phyloP scores from a whole-genome alignment of 495 filamentous ascomycete genomes.

The Daldinia loculata region DNA sequence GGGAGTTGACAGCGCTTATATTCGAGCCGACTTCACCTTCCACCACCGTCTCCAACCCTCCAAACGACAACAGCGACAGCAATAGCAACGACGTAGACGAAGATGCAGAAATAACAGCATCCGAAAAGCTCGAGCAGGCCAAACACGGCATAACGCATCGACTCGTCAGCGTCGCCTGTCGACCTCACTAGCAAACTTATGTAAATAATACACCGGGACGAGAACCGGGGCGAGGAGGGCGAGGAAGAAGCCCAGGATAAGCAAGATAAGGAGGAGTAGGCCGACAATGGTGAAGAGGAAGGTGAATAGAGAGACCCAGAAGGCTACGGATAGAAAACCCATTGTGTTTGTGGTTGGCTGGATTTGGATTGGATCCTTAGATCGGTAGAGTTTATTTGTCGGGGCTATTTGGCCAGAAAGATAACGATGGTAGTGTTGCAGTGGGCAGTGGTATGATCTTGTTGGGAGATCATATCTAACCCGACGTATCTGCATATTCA shows the following conservation, averaged over 20 bases:
- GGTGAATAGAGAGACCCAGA: not conserved
- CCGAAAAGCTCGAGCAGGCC: conserved; percentile 9
- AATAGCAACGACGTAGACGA: not conserved
- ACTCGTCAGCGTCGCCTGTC: conserved; percentile 42
- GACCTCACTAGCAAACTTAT: not conserved
- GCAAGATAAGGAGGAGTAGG: conserved; percentile 15
- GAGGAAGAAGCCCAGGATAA: conserved; percentile 25
- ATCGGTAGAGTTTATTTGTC: not conserved
- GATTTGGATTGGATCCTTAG: not conserved
- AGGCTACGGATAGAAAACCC: not conserved
- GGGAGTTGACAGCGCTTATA: conserved; percentile 77
- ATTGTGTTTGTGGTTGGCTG: not conserved
- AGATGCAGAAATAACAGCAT: conserved; percentile 21
- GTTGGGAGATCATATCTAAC: not conserved
- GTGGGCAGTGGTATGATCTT: not conserved
- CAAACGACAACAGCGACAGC: no score
- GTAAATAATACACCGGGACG: conserved; percentile 5
- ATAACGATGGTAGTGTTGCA: not conserved
- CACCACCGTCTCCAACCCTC: not conserved
- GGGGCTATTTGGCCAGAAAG: not conserved
- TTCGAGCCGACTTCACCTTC: conserved; percentile 55
- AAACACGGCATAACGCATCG: conserved; percentile 37
- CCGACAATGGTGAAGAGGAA: not conserved
- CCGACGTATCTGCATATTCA: not conserved
- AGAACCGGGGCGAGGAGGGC: conserved; percentile 14